Evolutionary conservation across 73 alveolate species (phyloP), one percentile per base, ranked within the genome.

Genomic region (Blepharisma stoltei): DNA sequence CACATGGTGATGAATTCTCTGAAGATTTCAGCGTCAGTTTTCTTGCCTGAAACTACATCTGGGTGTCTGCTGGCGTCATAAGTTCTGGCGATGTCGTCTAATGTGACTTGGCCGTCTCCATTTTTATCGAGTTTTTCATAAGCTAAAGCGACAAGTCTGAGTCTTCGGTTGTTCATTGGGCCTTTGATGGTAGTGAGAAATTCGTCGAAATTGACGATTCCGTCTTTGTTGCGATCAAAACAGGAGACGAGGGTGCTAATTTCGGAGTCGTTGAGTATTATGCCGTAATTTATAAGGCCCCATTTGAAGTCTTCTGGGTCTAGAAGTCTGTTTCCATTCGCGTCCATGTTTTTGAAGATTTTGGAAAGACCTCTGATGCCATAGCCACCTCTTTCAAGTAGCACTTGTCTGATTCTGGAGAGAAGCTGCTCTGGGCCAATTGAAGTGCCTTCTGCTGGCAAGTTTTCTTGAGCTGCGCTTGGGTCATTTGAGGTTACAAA

Each of bases 11-110:
- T 88, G 81, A 88, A 88, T 83, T 88, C 89, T 67, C 44, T 70
- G 78, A 83, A 90, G 0, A 87, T 86, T 66, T 90, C 85, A 54
- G 81, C 90, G 45, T 85, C 94, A 25, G 69, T 82, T 81, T 87
- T 88, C 80, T 88, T 84, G 32, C 90, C 87, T 27, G 79, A 71
- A 7, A 76, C 27, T 47, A 78, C 93, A 67, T 93, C 98, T 50
- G 92, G 92, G 71, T 93, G 94, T 49, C 87, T 80, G 70, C 82
- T 65, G 6, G 96, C 95, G 81, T 88, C 93, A 76, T 91, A 91
- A 73, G 82, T 60, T 66, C 82, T 82, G 68, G 97, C 95, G 21
- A 93, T 85, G 70, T 93, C 97, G 47, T 93, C 98, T 44, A 90
- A 79, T 49, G 89, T 93, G 44, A 93, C 94, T 6, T 67, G 73